These are phyloP conservation scores for Sideroxylon spinosum DNA, from an alignment of 179 eudicot species.

Conservation along the genomic window DNA sequence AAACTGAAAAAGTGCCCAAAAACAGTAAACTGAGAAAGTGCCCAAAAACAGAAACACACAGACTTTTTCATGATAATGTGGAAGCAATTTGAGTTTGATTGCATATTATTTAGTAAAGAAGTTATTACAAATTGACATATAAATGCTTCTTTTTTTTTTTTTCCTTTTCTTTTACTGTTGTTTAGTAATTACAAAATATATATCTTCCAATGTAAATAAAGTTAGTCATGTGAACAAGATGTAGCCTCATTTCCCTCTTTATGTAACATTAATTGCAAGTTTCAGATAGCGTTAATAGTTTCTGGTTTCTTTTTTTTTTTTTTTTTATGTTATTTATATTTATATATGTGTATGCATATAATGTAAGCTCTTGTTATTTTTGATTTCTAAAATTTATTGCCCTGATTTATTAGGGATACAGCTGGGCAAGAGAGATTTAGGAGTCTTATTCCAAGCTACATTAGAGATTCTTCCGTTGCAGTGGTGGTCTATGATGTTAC, in stretches of 20 bases:
- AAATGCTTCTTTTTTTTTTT: not conserved
- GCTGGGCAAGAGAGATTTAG: conserved; percentile 94
- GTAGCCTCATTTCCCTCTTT: not conserved
- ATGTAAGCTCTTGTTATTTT: not conserved
- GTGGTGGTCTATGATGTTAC: conserved; percentile 78
- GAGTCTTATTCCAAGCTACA: conserved; percentile 90
- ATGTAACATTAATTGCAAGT: too few relatives aligned
- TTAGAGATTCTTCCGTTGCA: conserved; percentile 89
- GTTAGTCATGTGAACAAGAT: not conserved
- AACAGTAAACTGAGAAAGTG: not conserved
- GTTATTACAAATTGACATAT: not conserved
- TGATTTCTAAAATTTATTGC: not conserved
- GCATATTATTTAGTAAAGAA: not conserved
- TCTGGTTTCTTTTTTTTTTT: too few relatives aligned
- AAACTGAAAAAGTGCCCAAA: too few relatives aligned
- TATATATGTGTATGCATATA: not conserved
- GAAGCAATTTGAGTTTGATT: not conserved
- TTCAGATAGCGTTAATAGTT: too few relatives aligned
- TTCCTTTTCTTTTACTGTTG: not conserved
- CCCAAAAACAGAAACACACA: not conserved
- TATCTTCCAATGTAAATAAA: not conserved
- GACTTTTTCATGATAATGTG: not conserved
- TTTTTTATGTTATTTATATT: not conserved
- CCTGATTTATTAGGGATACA: conserved; percentile 58
- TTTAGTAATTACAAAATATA: not conserved